phyloP scores from a whole-genome alignment of 1,284 basidiomycete genomes.

The Paramarasmius palmivorus region DNA sequence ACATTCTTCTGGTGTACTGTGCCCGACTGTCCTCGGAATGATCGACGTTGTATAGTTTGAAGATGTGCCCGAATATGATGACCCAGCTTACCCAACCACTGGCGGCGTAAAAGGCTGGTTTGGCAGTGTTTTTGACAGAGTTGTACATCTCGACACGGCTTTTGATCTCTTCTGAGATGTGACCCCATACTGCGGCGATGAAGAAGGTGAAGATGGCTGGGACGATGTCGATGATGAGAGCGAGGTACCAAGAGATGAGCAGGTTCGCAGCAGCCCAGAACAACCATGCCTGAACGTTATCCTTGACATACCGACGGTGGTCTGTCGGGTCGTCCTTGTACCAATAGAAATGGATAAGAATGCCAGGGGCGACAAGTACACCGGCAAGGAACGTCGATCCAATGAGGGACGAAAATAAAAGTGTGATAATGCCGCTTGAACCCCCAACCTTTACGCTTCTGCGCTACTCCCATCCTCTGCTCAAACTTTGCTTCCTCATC shows the following conservation, averaged over 20 bases:
- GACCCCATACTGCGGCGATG: slow-evolving; percentile 67
- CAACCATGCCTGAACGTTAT: slow-evolving; percentile 75
- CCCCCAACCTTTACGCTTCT: slow-evolving; percentile 49
- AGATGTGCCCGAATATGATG: slow-evolving; percentile 67
- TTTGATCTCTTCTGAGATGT: slow-evolving; percentile 70
- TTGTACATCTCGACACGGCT: slow-evolving; percentile 66
- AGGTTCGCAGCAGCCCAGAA: slow-evolving; percentile 79
- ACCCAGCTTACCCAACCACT: slow-evolving; percentile 70
- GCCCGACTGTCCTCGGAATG: slow-evolving; percentile 49
- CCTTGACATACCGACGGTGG: slow-evolving; percentile 57
- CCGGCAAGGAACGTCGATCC: slow-evolving; percentile 67
- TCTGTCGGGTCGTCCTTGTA: slow-evolving; percentile 57
- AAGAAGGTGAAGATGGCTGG: slow-evolving; percentile 53
- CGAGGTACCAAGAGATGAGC: slow-evolving; percentile 74
- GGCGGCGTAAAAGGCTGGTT: slow-evolving; percentile 67
- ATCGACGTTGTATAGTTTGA: slow-evolving; percentile 46
- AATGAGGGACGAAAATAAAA: slow-evolving; percentile 70
- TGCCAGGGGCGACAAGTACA: slow-evolving; percentile 56
- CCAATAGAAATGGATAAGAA: slow-evolving; percentile 70
- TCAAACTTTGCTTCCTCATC: slow-evolving; percentile 69
- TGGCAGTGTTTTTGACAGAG: slow-evolving; percentile 65
- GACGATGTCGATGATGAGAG: slow-evolving; percentile 65
- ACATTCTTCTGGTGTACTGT: slow-evolving; percentile 55
- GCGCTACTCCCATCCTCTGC: slow-evolving; percentile 53
- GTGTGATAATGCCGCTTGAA: slow-evolving; percentile 51